phyloP scores from a whole-genome alignment of 2,329 filamentous ascomycete genomes.

The Mollisiaceae sp. region DNA sequence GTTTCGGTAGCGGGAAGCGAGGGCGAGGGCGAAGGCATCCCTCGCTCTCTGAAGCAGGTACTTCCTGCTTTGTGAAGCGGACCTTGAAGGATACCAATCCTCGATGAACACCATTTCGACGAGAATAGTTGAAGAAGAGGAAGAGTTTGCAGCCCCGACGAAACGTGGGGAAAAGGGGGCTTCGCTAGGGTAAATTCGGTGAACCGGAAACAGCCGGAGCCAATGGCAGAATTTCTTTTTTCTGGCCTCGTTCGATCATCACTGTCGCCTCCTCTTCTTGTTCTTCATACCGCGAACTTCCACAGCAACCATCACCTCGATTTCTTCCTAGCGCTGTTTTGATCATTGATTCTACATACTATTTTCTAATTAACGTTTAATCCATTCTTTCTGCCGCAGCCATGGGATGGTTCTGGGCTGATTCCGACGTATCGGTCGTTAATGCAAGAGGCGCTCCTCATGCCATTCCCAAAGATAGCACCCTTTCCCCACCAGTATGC shows the following conservation, averaged over 20 bases:
- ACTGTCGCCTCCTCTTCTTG: constrained; percentile 6
- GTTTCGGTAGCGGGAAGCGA: background rate
- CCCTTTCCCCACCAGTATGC: constrained; percentile 38
- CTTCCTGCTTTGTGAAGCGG: background rate
- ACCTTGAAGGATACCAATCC: background rate
- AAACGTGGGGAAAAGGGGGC: constrained; percentile 2
- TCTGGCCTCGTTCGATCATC: background rate
- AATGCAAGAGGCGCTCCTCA: constrained; percentile 35
- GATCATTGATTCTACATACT: background rate
- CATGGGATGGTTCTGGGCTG: constrained; percentile 44
- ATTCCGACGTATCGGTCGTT: constrained; percentile 33
- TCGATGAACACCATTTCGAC: background rate
- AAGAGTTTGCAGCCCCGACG: background rate
- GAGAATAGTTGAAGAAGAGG: background rate
- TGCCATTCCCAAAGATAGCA: constrained; percentile 31
- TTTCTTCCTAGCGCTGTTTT: background rate
- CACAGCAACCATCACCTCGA: background rate
- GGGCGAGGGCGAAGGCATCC: background rate
- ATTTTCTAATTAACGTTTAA: constrained; percentile 7
- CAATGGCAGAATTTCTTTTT: constrained; percentile 14
- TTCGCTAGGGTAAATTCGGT: constrained; percentile 11
- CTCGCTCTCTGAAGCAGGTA: background rate
- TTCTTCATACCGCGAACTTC: background rate
- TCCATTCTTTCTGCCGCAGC: background rate
- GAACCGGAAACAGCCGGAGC: constrained; percentile 13